These are phyloP conservation scores for Cylindrodendrum hubeiense DNA, from an alignment of 2,329 filamentous ascomycete genomes.

Conservation along the genomic window DNA sequence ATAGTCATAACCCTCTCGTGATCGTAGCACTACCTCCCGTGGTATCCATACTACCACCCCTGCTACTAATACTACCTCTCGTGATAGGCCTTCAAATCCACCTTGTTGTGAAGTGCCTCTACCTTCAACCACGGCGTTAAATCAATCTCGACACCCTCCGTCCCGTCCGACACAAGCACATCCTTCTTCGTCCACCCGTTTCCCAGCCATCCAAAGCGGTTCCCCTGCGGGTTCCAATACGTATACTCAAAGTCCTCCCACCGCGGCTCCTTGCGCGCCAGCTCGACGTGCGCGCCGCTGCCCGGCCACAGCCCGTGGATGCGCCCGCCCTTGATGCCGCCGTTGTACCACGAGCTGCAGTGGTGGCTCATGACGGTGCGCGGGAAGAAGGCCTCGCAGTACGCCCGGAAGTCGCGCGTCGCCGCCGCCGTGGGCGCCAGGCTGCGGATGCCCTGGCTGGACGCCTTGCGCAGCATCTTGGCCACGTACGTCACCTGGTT, in stretches of 20 bases:
- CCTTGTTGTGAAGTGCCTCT: slow-evolving; percentile 9
- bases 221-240: slow-evolving; percentile 2
- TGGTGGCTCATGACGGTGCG: slow-evolving; percentile 8
- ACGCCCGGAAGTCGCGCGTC: slow-evolving; percentile 8
- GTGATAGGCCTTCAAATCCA: slow-evolving; percentile 10
- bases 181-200: slow-evolving; percentile 16
- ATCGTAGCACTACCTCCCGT: no score
- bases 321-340: background rate
- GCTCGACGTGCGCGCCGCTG: slow-evolving; percentile 10
- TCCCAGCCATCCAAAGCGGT: slow-evolving; percentile 13
- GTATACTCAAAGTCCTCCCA: slow-evolving; percentile 16
- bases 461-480: slow-evolving; percentile 12
- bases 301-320: slow-evolving; percentile 19
- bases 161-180: slow-evolving; percentile 2
- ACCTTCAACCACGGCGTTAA: slow-evolving; percentile 10
- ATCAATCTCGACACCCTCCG: slow-evolving; percentile 1
- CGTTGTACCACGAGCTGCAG: slow-evolving; percentile 21
- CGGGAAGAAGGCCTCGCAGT: slow-evolving; percentile 16
- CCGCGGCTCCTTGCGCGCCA: slow-evolving; percentile 3
- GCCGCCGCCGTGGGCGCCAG: slow-evolving; percentile 2
- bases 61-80: slow-evolving; percentile 10
- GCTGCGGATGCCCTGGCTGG: slow-evolving; percentile 8
- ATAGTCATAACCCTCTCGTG: no score
- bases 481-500: slow-evolving; percentile 14
- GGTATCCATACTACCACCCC: no score